phyloP scores from a whole-genome alignment of 257 asterid species.

The Salvia splendens region DNA sequence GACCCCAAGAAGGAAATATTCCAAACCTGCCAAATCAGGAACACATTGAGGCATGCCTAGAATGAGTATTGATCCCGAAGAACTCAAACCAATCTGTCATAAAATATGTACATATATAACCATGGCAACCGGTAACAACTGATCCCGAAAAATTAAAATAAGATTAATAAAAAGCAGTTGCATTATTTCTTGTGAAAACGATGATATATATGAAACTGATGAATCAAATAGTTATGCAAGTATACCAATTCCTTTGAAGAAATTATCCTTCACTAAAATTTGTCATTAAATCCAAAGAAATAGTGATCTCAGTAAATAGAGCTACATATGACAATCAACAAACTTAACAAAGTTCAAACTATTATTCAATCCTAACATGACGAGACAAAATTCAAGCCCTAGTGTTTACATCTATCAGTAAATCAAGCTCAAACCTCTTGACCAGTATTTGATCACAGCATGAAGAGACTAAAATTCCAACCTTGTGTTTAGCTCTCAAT shows the following conservation, averaged over 20 bases:
- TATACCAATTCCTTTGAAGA: background rate
- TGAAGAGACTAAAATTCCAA: background rate
- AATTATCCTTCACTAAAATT: background rate
- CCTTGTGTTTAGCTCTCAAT: background rate
- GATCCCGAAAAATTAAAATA: background rate
- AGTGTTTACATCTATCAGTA: constrained; percentile 10
- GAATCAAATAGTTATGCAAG: background rate
- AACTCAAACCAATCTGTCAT: no score
- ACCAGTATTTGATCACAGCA: background rate
- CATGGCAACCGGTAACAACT: background rate
- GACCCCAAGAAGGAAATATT: constrained; percentile 98
- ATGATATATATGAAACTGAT: constrained; percentile 5
- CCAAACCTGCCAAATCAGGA: constrained; percentile 67
- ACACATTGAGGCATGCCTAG: constrained; percentile 9
- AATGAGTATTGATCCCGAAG: background rate
- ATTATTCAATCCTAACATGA: background rate
- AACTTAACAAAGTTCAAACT: background rate
- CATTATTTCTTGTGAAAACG: constrained; percentile 3
- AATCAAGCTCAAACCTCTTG: background rate
- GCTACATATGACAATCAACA: background rate
- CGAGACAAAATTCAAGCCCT: background rate
- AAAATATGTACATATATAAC: background rate
- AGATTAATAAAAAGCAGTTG: background rate
- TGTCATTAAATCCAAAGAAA: background rate
- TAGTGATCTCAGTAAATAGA: background rate